Conservation (phyloP, 306 rosid genomes). For the Malus orientalis region DNA sequence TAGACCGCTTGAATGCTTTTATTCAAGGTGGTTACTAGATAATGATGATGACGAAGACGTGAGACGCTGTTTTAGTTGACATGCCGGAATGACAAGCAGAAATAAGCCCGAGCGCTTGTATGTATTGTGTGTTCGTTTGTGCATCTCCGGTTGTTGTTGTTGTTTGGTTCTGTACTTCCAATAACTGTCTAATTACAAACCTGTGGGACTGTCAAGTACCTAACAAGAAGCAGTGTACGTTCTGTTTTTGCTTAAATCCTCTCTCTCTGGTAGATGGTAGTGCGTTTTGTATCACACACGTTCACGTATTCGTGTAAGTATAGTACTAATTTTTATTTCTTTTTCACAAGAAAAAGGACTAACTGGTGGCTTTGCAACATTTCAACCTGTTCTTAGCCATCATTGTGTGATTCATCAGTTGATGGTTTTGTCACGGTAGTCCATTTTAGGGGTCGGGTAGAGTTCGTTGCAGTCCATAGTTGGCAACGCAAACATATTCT, state of each 20-base stretch:
- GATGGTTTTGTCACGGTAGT: too few relatives aligned
- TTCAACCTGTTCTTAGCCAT: rapidly evolving
- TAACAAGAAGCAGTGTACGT: not conserved
- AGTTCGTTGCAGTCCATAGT: not conserved
- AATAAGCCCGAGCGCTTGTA: constrained; percentile 55
- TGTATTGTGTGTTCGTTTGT: constrained; percentile 26
- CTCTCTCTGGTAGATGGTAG: not conserved
- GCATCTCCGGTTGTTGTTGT: constrained; percentile 31
- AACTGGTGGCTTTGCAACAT: too few relatives aligned
- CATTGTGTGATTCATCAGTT: too few relatives aligned
- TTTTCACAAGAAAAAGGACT: too few relatives aligned
- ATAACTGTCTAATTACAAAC: not conserved
- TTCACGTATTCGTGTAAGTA: too few relatives aligned
- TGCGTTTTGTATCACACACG: too few relatives aligned
- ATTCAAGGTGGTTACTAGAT: constrained; percentile 94
- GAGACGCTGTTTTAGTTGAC: constrained; percentile 17
- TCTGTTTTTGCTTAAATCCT: not conserved
- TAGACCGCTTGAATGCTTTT: constrained; percentile 82
- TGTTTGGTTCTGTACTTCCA: constrained; percentile 7
- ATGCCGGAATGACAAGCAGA: constrained; percentile 20
- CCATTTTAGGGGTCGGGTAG: too few relatives aligned
- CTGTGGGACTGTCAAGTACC: constrained; percentile 1
- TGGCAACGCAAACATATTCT: not conserved
- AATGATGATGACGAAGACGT: constrained; percentile 28
- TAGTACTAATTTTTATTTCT: too few relatives aligned